Percentiles rank a stretch among this genome's conserved stretches.
phyloP scores from a whole-genome alignment of 768 basidiomycete genomes.

The Calvatia gigantea region DNA sequence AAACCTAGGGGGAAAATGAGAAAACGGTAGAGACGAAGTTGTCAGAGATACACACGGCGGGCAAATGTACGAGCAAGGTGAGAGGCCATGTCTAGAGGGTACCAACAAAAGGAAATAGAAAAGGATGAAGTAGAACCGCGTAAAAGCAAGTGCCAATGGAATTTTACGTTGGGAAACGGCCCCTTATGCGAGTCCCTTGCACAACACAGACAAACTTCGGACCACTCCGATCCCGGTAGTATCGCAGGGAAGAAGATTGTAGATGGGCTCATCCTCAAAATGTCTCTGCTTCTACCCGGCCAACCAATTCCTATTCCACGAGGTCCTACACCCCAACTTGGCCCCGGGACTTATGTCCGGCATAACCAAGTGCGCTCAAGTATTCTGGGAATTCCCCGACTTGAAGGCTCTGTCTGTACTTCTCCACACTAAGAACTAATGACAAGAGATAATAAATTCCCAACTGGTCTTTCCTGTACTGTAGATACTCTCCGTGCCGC shows the following conservation, averaged over 20 bases:
- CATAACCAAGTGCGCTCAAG: conserved; percentile 67
- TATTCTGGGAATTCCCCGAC: conserved; percentile 59
- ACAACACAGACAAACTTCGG: conserved; percentile 29
- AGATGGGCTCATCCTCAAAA: conserved; percentile 14
- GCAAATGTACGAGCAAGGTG: conserved; percentile 62
- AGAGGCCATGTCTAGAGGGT: conserved; percentile 47
- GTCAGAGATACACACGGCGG: conserved; percentile 48
- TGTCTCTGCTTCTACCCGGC: conserved; percentile 59
- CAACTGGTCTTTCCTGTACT: conserved; percentile 12
- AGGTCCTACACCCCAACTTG: conserved; percentile 51
- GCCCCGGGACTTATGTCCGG: conserved; percentile 62
- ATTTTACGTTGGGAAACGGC: conserved; percentile 25
- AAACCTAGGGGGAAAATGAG: conserved; percentile 50
- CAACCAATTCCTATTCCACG: conserved; percentile 64
- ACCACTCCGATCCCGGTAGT: background rate
- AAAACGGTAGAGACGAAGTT: background rate
- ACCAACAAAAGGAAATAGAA: conserved; percentile 16
- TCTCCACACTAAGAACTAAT: background rate
- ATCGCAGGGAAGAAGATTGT: background rate
- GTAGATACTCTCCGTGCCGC: conserved; percentile 62
- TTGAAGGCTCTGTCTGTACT: conserved; percentile 66
- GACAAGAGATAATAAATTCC: background rate
- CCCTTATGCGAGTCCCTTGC: conserved; percentile 24
- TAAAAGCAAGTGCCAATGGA: conserved; percentile 14
- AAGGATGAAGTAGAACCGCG: conserved; percentile 13